These are phyloP conservation scores for Filobasidium wieringae DNA, from an alignment of 768 basidiomycete genomes.

Conservation along the genomic window DNA sequence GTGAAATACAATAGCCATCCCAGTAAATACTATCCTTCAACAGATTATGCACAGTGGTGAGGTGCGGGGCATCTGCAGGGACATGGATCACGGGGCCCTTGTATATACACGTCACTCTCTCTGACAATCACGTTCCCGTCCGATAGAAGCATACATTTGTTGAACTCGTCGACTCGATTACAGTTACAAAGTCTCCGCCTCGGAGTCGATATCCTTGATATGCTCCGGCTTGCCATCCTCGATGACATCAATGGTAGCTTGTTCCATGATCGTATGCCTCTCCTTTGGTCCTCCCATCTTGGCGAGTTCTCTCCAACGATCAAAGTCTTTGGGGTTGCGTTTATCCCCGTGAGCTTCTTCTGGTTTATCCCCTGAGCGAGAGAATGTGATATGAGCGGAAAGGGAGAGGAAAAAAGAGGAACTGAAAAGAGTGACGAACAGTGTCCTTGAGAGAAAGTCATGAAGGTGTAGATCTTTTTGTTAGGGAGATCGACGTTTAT, in stretches of 20 bases:
- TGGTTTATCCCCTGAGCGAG: not conserved
- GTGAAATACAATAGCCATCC: no score
- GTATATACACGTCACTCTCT: no score
- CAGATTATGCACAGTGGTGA: no score
- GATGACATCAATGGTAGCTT: conserved; percentile 13
- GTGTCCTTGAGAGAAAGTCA: conserved; percentile 17
- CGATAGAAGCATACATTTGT: no score
- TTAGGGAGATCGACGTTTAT: conserved; percentile 13
- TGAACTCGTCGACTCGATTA: no score
- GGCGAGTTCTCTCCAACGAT: conserved; percentile 16
- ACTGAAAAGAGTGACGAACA: conserved; percentile 5
- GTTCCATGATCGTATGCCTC: conserved; percentile 10
- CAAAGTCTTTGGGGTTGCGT: conserved; percentile 16
- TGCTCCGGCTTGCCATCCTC: conserved; percentile 10
- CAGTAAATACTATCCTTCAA: no score
- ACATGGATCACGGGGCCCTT: no score
- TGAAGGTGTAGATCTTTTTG: conserved; percentile 13
- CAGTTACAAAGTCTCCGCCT: conserved; percentile 9
- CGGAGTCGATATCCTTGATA: conserved; percentile 14
- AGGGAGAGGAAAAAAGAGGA: not conserved
- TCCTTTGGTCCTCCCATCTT: conserved; percentile 10
- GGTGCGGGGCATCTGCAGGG: no score
- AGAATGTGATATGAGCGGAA: not conserved
- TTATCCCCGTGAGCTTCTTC: conserved; percentile 16
- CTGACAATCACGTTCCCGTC: no score